phyloP scores from a whole-genome alignment of 768 basidiomycete genomes.

The Dioszegia aurantiaca region DNA sequence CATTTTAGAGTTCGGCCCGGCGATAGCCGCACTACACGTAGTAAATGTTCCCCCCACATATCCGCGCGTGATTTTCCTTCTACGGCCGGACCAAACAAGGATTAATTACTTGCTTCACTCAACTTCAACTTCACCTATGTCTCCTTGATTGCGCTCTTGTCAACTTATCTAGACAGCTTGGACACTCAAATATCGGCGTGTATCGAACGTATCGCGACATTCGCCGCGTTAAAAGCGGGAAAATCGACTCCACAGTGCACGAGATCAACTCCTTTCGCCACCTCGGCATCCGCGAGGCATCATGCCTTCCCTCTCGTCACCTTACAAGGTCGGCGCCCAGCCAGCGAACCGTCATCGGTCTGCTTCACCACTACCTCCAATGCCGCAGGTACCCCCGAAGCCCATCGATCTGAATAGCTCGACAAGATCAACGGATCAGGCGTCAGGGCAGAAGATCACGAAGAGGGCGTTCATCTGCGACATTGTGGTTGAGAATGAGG shows the following conservation, averaged over 20 bases:
- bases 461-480: constrained; percentile 84
- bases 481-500: constrained; percentile 81
- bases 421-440: constrained; percentile 38
- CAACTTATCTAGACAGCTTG: too few species aligned
- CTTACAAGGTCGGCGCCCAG: constrained; percentile 6
- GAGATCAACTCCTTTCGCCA: not conserved
- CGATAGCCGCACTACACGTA: not conserved
- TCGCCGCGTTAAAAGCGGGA: too few species aligned
- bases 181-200: too few species aligned
- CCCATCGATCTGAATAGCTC: constrained; percentile 47
- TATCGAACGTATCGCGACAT: too few species aligned
- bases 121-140: constrained; percentile 6
- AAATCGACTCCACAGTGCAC: too few species aligned
- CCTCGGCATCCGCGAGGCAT: not conserved
- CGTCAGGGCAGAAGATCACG: constrained; percentile 57
- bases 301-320: constrained; percentile 11
- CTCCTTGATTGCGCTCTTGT: too few species aligned
- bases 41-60: constrained; percentile 1
- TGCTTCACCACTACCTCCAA: constrained; percentile 22
- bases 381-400: constrained; percentile 32
- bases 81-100: constrained; percentile 11
- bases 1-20: not conserved
- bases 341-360: not conserved
- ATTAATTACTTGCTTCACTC: constrained; percentile 6
- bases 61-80: constrained; percentile 6